These are phyloP conservation scores for Penium margaritaceum DNA, from an alignment of 139 green algal genomes.

Conservation along the genomic window DNA sequence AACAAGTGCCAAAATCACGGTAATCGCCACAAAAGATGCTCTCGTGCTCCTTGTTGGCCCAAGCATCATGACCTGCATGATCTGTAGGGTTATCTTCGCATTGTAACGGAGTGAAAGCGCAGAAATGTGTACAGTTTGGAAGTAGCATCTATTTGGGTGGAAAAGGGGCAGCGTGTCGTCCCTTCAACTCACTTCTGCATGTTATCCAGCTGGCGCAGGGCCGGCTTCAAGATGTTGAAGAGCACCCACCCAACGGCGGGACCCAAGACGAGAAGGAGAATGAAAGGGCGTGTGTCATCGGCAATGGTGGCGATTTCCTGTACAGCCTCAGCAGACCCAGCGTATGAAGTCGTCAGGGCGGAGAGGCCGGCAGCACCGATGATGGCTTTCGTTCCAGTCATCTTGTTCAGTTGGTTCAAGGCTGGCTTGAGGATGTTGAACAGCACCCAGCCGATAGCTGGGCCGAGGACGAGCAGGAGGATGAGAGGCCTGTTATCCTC, in stretches of 20 bases:
- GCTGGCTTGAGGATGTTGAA: constrained; percentile 68
- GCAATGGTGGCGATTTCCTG: constrained; percentile 62
- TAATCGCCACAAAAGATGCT: too few species aligned
- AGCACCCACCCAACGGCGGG: constrained; percentile 66
- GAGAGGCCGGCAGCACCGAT: constrained; percentile 12
- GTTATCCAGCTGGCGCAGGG: constrained; percentile 60
- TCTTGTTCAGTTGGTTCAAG: constrained; percentile 61
- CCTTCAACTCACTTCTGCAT: too few species aligned
- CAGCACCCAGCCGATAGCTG: constrained; percentile 64
- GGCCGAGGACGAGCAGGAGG: constrained; percentile 54
- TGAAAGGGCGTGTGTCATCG: constrained; percentile 56
- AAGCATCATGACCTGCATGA: too few species aligned
- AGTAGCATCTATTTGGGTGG: too few species aligned
- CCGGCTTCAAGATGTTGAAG: constrained; percentile 68
- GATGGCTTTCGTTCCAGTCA: constrained; percentile 51
- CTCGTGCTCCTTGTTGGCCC: too few species aligned
- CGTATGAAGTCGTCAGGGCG: constrained; percentile 17
- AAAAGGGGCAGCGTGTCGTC: too few species aligned
- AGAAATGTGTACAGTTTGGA: too few species aligned
- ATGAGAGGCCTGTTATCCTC: constrained; percentile 55
- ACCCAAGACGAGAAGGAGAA: constrained; percentile 55
- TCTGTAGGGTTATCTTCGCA: too few species aligned
- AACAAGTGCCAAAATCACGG: too few species aligned
- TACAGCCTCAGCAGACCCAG: constrained; percentile 6
- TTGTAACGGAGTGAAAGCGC: too few species aligned